Conservation (phyloP, 768 basidiomycete species). For the Collybiopsis luxurians region DNA sequence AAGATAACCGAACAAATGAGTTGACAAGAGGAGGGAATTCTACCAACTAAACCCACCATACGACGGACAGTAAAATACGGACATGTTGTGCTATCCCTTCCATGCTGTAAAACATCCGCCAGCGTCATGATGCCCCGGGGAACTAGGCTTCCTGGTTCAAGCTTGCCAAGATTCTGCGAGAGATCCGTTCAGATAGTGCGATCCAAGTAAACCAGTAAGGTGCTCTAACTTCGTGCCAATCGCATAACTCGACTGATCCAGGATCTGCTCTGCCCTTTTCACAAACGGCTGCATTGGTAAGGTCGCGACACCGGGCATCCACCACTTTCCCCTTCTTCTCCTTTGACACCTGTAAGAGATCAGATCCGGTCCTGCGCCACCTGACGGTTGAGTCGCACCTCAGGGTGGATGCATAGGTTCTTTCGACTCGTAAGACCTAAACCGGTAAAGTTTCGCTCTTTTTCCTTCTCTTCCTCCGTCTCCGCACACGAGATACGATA, state of each 20-base stretch:
- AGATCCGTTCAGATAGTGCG: not conserved
- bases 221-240: constrained; percentile 90
- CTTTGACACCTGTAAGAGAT: constrained; percentile 71
- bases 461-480: constrained; percentile 68
- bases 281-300: constrained; percentile 81
- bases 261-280: constrained; percentile 85
- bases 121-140: constrained; percentile 91
- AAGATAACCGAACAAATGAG: not conserved
- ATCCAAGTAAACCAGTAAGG: too few species aligned
- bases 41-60: constrained; percentile 60
- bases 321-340: constrained; percentile 99
- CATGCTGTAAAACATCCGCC: constrained; percentile 88
- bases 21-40: not conserved
- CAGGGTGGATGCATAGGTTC: constrained; percentile 94
- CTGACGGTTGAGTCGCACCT: constrained; percentile 43
- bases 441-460: constrained; percentile 82
- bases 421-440: constrained; percentile 93
- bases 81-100: constrained; percentile 80
- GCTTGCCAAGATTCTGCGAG: constrained; percentile 72
- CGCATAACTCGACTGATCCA: constrained; percentile 87
- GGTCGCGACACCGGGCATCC: constrained; percentile 93
- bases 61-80: constrained; percentile 96
- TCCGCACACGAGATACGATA: constrained; percentile 78
- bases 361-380: not conserved
- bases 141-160: constrained; percentile 79